These are phyloP conservation scores for Termitomyces sp. DNA, from an alignment of 768 basidiomycete genomes.

Conservation along the genomic window DNA sequence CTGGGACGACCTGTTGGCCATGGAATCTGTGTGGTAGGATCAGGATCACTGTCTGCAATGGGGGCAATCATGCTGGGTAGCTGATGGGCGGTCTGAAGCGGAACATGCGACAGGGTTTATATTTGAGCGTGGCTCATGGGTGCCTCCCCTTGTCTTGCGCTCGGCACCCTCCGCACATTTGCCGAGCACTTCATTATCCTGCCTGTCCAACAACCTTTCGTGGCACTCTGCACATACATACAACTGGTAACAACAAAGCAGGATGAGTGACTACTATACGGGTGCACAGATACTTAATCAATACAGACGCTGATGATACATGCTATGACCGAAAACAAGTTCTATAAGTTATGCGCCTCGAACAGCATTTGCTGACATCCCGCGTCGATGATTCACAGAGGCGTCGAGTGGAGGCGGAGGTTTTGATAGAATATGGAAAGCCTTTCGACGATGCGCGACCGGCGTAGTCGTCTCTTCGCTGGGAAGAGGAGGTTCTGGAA, in stretches of 20 bases:
- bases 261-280: constrained; percentile 4
- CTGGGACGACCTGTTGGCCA: constrained; percentile 53
- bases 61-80: constrained; percentile 52
- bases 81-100: constrained; percentile 14
- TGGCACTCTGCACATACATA: constrained; percentile 9
- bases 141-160: constrained; percentile 7
- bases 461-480: constrained; percentile 44
- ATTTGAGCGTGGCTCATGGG: constrained; percentile 9
- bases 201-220: constrained; percentile 6
- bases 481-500: constrained; percentile 58
- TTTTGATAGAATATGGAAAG: constrained; percentile 66
- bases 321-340: constrained; percentile 18
- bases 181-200: constrained; percentile 1
- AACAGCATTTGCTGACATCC: constrained; percentile 45
- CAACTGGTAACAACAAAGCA: constrained; percentile 15
- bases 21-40: constrained; percentile 74
- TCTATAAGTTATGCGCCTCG: constrained; percentile 33
- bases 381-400: constrained; percentile 41
- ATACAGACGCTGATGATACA: constrained; percentile 18
- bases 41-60: constrained; percentile 53
- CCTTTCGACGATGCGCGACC: constrained; percentile 57
- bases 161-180: constrained; percentile 18
- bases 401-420: constrained; percentile 33
- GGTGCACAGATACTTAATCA: constrained; percentile 10
- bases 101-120: constrained; percentile 12